Conservation (phyloP, 2,329 filamentous ascomycete species). For the Cephalotrichum gorgonifer region DNA sequence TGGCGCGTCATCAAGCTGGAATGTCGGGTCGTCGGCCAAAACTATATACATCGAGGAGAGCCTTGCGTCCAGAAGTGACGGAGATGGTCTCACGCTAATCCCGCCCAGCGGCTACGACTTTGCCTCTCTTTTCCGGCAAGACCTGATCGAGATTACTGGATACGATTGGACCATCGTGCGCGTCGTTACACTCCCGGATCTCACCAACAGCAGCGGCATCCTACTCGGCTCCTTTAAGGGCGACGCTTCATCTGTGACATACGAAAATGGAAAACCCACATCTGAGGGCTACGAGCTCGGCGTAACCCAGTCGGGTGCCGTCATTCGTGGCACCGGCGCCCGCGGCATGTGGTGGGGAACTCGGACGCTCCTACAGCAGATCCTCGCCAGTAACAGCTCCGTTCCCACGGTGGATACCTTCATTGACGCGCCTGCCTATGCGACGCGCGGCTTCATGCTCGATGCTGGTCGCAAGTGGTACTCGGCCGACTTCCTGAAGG, state of each 20-base stretch:
- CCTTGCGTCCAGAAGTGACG: slow-evolving; percentile 28
- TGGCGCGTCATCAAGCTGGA: neutral
- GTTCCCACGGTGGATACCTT: slow-evolving; percentile 16
- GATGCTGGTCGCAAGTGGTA: slow-evolving; percentile 16
- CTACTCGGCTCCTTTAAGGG: slow-evolving; percentile 24
- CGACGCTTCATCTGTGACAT: slow-evolving; percentile 21
- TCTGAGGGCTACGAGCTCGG: slow-evolving; percentile 40
- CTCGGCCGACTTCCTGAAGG: slow-evolving; percentile 22
- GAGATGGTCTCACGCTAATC: slow-evolving; percentile 36
- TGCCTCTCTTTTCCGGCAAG: slow-evolving; percentile 31
- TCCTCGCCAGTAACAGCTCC: slow-evolving; percentile 18
- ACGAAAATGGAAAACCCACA: slow-evolving; percentile 33
- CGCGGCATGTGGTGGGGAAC: slow-evolving; percentile 37
- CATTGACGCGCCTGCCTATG: slow-evolving; percentile 29
- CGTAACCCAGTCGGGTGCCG: slow-evolving; percentile 18
- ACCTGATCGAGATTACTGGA: slow-evolving; percentile 29
- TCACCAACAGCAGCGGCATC: slow-evolving; percentile 23
- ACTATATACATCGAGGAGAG: slow-evolving; percentile 28
- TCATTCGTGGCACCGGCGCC: slow-evolving; percentile 28
- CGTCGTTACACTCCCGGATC: slow-evolving; percentile 20
- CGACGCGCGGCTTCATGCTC: slow-evolving; percentile 30
- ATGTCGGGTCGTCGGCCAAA: neutral
- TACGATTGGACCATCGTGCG: slow-evolving; percentile 27
- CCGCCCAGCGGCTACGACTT: slow-evolving; percentile 39
- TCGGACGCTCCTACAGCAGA: slow-evolving; percentile 30